Evolutionary conservation across 139 green algal species (phyloP), one percentile per base, ranked within the genome.

Genomic region (Zygnema cylindricum): DNA sequence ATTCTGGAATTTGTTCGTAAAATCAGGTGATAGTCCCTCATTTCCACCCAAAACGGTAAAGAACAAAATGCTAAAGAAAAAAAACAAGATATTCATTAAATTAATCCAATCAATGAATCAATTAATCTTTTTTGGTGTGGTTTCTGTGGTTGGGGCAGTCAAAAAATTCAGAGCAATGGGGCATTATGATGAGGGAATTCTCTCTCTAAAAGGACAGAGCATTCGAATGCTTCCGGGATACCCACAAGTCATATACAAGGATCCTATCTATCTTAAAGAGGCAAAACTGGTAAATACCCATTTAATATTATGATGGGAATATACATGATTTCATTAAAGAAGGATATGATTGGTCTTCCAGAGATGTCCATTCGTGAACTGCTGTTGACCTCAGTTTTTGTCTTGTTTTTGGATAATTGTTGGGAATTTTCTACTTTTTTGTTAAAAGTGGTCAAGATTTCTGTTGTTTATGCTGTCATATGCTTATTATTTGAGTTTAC

Each of bases 201-300:
- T 84, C 21, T 84, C 77, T 3, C 30, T 84, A 42, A 84, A 71
- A 25, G 77, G 43, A 23, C 11, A 63, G 23, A 84, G n/a, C 2
- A 84, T 81, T 73, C 25, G 30, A 30, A 73, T 73, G 30, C 30
- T 25, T 30, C 57, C 57, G 30, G 30, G 57, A 25, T 73, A 73
- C 57, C 57, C 57, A 25, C 30, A 73, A 30, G 57, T 35, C 25
- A 30, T 73, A 25, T 73, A 73, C 57, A 73, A 25, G 30, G 57
- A 73, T 30, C 30, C 30, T 30, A 73, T 35, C 30, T 25, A 30
- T 73, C 30, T 73, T 30, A 73, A n/a, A n/a, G n/a, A 73, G 57
- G 57, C 73, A 22, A 21, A 81, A 38, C 16, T 81, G 73, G 73
- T 81, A 16, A 39, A 32, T 81, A 21, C 73, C 73, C 43, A 16